phyloP scores from a whole-genome alignment of 164 flowering plant species.

The Saururus chinensis region DNA sequence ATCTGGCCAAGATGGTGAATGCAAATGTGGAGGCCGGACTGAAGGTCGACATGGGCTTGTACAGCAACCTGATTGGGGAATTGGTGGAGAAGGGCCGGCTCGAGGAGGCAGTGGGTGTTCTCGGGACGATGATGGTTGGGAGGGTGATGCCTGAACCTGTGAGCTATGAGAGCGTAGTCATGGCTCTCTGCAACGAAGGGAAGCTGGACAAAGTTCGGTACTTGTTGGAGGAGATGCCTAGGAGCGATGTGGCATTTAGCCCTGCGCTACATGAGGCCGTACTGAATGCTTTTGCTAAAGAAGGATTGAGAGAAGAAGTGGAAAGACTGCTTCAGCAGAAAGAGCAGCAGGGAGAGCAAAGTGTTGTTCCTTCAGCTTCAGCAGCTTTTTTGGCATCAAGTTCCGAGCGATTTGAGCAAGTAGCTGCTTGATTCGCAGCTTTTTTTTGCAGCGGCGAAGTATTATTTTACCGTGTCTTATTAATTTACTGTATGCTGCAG shows the following conservation, averaged over 20 bases:
- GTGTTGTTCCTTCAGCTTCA: neutral
- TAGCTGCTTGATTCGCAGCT: too few relatives aligned
- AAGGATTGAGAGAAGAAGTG: slow-evolving; percentile 40
- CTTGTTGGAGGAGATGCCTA: slow-evolving; percentile 43
- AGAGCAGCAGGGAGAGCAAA: neutral
- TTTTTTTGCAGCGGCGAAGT: too few relatives aligned
- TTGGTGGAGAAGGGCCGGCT: slow-evolving; percentile 37
- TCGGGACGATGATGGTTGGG: slow-evolving; percentile 48
- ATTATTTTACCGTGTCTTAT: too few relatives aligned
- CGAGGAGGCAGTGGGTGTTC: slow-evolving; percentile 37
- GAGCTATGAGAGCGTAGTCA: slow-evolving; percentile 49
- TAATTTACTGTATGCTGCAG: too few relatives aligned
- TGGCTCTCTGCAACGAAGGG: slow-evolving; percentile 35
- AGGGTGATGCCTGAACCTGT: slow-evolving; percentile 59
- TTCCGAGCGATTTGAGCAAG: neutral
- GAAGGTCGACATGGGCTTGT: slow-evolving; percentile 8
- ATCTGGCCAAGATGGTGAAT: slow-evolving; percentile 7
- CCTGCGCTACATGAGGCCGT: slow-evolving; percentile 30
- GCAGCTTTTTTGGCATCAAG: neutral
- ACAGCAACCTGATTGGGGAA: slow-evolving; percentile 41
- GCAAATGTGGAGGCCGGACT: slow-evolving; percentile 1
- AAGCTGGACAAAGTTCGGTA: slow-evolving; percentile 23
- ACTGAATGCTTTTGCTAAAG: slow-evolving; percentile 35
- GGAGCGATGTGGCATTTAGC: slow-evolving; percentile 30
- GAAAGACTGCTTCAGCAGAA: slow-evolving; percentile 29